Evolutionary conservation across 352 stramenopile species (phyloP), one percentile per base, ranked within the genome.

Genomic region (Phytopythium sindhum): DNA sequence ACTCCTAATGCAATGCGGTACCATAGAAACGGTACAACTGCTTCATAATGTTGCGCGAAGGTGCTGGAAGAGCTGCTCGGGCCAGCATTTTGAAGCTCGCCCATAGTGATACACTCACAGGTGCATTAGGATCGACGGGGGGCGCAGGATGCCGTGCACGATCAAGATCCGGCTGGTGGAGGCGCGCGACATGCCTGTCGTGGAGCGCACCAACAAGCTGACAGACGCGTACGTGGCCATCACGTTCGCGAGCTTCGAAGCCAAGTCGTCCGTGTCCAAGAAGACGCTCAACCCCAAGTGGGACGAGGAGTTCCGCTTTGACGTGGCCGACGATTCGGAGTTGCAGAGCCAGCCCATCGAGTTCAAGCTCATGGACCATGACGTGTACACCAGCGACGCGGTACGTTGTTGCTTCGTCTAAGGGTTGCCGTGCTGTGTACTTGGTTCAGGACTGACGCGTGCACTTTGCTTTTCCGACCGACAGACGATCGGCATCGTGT

Each of bases 261-360:
- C 93, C 75, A 90, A 93, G 68, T 98, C 92, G 26, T 88, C 75
- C 10, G 88, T 98, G 12, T 96, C 84, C 62, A 88, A 93, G 68
- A 97, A 97, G 80, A 97, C 89, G 45, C 75, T 98, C 10, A 96
- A 98, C 79, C 97, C 97, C n/a, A 82, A 91, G 23, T 99, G 95
- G 93, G 93, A 99, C 70, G 95, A 99, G 72, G 97, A 99, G 70
- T 99, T 99, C 73, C 90, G 97, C 65, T 99, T 99, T 71, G 97
- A 99, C 63, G 95, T 99, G 45, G 91, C 92, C 23, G 97, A 99
- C 74, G 98, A 99, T 79, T 97, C 92, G 21, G 80, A 99, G 26
- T 75, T 99, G 29, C 97, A 99, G 81, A 97, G 98, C 71, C 96
- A 99, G 64, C 97, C 97, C 21, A 93, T 99, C 50, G 94, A 99